Conservation (phyloP, 352 stramenopile genomes). For the Peronosclerospora sorghi region DNA sequence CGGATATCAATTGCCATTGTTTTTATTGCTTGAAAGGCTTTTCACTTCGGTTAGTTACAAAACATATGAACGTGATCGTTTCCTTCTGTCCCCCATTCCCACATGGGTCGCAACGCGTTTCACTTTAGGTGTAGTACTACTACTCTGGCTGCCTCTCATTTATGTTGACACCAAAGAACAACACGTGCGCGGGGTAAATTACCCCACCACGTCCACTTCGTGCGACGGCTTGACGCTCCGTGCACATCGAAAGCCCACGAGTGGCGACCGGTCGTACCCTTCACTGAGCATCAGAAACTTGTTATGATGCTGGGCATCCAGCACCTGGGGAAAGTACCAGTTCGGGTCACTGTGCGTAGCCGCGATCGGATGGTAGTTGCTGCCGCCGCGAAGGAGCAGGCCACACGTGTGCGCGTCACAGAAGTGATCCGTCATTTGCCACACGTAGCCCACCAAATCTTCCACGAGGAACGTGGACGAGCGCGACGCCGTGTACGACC, state of each 20-base stretch:
- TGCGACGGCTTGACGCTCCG: conserved; percentile 16
- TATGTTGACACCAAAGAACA: too few relatives aligned
- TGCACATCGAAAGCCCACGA: conserved; percentile 69
- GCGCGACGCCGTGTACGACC: conserved; percentile 32
- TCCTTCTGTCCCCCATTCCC: too few relatives aligned
- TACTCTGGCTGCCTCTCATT: too few relatives aligned
- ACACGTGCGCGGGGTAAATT: too few relatives aligned
- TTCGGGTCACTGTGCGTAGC: conserved; percentile 64
- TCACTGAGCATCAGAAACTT: conserved; percentile 63
- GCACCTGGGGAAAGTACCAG: conserved; percentile 79
- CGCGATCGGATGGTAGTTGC: conserved; percentile 54
- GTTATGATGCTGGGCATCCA: conserved; percentile 55
- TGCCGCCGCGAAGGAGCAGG: conserved; percentile 64
- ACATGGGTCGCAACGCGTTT: too few relatives aligned
- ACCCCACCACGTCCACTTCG: conserved; percentile 6
- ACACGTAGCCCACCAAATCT: conserved; percentile 74
- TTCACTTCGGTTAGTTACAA: too few relatives aligned
- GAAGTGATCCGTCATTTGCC: conserved; percentile 82
- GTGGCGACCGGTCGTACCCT: conserved; percentile 59
- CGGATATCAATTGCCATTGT: too few relatives aligned
- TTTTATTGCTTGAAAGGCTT: too few relatives aligned
- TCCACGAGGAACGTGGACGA: conserved; percentile 43
- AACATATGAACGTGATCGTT: too few relatives aligned
- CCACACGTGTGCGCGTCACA: conserved; percentile 74
- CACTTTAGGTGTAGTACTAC: too few relatives aligned